These are phyloP conservation scores for Epichloe bromicola DNA, from an alignment of 2,329 filamentous ascomycete genomes.

Conservation along the genomic window DNA sequence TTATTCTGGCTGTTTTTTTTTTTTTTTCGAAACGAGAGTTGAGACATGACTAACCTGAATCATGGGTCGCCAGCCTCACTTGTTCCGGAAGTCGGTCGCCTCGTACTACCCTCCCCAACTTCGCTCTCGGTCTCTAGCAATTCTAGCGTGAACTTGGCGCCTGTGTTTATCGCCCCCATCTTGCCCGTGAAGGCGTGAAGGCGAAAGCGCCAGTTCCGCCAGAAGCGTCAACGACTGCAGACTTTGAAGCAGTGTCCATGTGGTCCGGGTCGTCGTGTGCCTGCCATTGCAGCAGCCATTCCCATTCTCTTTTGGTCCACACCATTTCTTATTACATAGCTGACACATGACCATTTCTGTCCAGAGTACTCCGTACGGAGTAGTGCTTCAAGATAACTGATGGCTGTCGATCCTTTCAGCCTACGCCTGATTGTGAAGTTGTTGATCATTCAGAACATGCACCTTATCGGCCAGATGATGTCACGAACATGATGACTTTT, in stretches of 20 bases:
- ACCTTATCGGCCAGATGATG: no score
- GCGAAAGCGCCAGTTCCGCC: neutral
- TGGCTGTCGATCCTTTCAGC: no score
- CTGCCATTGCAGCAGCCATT: neutral
- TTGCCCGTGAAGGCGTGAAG: neutral
- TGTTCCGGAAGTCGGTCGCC: neutral
- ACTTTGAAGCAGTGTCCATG: neutral
- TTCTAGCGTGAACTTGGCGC: neutral
- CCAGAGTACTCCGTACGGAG: no score
- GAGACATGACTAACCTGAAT: neutral
- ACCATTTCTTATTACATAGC: neutral
- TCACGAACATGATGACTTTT: no score
- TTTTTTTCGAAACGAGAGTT: neutral
- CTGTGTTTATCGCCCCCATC: neutral
- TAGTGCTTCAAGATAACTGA: no score
- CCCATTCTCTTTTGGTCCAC: neutral
- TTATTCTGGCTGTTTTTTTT: neutral
- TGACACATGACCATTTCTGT: conserved; percentile 1
- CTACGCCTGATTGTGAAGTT: no score
- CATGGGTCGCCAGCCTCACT: neutral
- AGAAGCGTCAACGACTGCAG: neutral
- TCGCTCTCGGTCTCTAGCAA: neutral
- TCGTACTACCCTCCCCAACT: neutral
- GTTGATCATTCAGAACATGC: no score
- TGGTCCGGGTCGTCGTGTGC: neutral